phyloP scores from a whole-genome alignment of 345 rosid genomes.

The Chamaenerion angustifolium region DNA sequence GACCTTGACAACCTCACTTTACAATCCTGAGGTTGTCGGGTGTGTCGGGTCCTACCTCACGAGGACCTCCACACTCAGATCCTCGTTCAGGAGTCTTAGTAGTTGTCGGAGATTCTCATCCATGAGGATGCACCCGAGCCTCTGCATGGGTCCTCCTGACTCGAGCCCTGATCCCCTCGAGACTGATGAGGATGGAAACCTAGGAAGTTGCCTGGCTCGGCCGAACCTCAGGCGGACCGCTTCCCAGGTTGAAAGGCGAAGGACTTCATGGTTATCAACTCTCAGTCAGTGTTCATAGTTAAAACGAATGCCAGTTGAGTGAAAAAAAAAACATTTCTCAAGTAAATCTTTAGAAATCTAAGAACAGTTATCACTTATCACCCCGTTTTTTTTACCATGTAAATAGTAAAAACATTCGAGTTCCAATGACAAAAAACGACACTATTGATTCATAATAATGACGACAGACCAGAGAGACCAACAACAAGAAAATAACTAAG shows the following conservation, averaged over 20 bases:
- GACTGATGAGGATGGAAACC: constrained; percentile 12
- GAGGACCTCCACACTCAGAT: constrained; percentile 38
- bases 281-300: constrained; percentile 60
- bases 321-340: too few relatives aligned
- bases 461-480: too few relatives aligned
- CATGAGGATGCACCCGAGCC: constrained; percentile 34
- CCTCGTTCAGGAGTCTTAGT: constrained; percentile 61
- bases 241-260: constrained; percentile 24
- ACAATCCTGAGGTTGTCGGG: constrained; percentile 27
- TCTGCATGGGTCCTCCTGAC: constrained; percentile 60
- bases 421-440: too few relatives aligned
- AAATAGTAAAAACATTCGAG: too few relatives aligned
- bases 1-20: constrained; percentile 42
- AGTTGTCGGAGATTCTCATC: constrained; percentile 51
- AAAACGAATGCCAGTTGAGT: too few relatives aligned
- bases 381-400: too few relatives aligned
- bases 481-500: too few relatives aligned
- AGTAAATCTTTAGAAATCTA: too few relatives aligned
- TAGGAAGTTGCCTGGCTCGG: constrained; percentile 7
- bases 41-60: constrained; percentile 24
- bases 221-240: constrained; percentile 36
- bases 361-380: too few relatives aligned
- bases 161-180: constrained; percentile 35
- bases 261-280: constrained; percentile 67
- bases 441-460: too few relatives aligned